Evolutionary conservation across 306 rosid genomes (phyloP), one percentile per base, ranked within the genome.

Genomic region (Citrullus amarus): DNA sequence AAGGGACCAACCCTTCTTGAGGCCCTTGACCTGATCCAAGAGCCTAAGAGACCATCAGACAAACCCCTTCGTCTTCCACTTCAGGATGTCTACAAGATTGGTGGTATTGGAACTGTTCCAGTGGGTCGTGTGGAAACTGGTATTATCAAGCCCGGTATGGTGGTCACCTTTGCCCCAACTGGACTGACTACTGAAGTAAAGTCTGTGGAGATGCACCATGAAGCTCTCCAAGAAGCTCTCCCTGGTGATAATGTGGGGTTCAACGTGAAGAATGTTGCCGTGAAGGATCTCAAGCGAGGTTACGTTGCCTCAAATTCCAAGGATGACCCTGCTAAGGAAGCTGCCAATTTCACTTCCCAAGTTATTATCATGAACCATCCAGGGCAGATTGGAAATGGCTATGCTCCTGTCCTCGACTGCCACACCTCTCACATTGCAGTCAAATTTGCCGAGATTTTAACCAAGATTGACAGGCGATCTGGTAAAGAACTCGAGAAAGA

Each of bases 31-130:
- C 18, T 69, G 81, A 80, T 93, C 82, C 70, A 63, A 0, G 98
- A 93, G 84, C 98, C 98, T 9, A 93, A 91, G 89, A 87, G 98
- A 71, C 98, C 98, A 18, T 18, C 92, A 3, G 98, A 93, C 92
- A 93, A 93, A 86, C 96, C 98, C 12, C 94, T 93, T 44, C 86
- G 98, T 0, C 85, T 93, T 8, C 98, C 98, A 18, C 98, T 93
- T 56, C 98, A 93, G 92, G 98, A 93, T 58, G 98, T 93, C 8
- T 93, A 93, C 93, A 93, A 93, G 95, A 93, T 93, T 78, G 98
- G 98, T 16, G 98, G 98, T 17, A 93, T 93, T 80, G 98, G 98
- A 74, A 93, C 98, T 25, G 98, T 93, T 4, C 98, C 95, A 0
- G 98, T 93, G 58, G 98, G 98, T 34, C 95, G 98, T 55, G 98